A percentile compares a stretch with the other conserved stretches of the same genome.
phyloP scores from a whole-genome alignment of 2,329 filamentous ascomycete species.

The Aspergillus costaricaensis region DNA sequence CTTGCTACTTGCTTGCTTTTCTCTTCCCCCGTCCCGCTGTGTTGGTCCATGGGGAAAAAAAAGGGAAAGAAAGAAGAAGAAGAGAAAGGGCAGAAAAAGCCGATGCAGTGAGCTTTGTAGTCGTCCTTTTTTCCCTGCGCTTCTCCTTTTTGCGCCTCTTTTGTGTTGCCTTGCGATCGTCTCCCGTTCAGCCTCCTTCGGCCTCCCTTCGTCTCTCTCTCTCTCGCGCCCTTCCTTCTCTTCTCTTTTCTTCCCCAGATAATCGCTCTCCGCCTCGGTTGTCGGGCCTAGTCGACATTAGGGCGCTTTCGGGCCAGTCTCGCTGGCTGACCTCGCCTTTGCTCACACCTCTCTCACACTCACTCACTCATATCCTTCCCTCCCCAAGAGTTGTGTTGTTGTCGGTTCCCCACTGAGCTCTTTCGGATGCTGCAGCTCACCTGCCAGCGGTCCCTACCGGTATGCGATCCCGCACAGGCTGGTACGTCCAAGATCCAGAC shows the following conservation, averaged over 20 bases:
- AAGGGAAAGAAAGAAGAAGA: neutral
- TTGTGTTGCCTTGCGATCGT: neutral
- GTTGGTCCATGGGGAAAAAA: neutral
- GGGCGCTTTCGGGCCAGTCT: conserved; percentile 20
- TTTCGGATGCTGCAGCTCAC: conserved; percentile 31
- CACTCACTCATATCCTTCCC: neutral
- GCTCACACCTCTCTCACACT: conserved; percentile 5
- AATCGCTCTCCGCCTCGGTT: conserved; percentile 5
- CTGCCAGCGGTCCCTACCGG: conserved; percentile 29
- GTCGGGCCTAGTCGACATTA: conserved; percentile 3
- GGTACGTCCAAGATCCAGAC: conserved; percentile 31
- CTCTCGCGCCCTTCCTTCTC: neutral
- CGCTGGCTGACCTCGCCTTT: conserved; percentile 9
- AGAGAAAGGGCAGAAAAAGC: neutral
- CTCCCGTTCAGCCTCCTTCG: conserved; percentile 1
- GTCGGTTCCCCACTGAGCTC: conserved; percentile 8
- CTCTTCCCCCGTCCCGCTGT: neutral
- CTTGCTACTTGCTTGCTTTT: neutral
- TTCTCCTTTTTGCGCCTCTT: conserved; percentile 3
- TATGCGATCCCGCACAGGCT: conserved; percentile 49
- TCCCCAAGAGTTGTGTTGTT: neutral
- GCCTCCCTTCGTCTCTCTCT: neutral
- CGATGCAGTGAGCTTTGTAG: neutral
- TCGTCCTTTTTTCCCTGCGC: neutral
- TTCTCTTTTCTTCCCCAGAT: conserved; percentile 9